Evolutionary conservation across 768 basidiomycete species (phyloP).

Genomic region (Boletus tomentosulus): DNA sequence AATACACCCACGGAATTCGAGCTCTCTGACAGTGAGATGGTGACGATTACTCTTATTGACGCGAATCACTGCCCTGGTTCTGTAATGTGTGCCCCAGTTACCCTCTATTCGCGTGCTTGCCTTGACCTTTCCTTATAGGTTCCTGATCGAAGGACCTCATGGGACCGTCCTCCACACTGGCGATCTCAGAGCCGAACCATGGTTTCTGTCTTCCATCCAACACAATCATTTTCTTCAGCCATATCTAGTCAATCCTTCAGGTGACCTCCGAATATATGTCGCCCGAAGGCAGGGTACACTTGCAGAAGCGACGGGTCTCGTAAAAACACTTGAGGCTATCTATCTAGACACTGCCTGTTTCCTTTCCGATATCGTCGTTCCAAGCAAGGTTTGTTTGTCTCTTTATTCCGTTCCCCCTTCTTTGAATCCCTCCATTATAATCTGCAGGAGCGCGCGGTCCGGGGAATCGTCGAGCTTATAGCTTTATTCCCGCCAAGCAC

Average conservation of each 20-base stretch:
- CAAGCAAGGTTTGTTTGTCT: constrained; percentile 48
- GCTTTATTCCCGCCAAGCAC: constrained; percentile 57
- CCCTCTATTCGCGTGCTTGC: background rate
- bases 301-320: constrained; percentile 22
- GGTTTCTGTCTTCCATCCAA: constrained; percentile 63
- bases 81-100: constrained; percentile 60
- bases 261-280: constrained; percentile 22
- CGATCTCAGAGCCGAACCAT: constrained; percentile 85
- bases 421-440: background rate
- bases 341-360: constrained; percentile 80
- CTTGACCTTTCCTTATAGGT: constrained; percentile 47
- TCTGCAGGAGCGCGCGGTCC: constrained; percentile 57
- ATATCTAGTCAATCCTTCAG: constrained; percentile 47
- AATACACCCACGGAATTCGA: constrained; percentile 62
- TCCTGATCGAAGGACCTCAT: constrained; percentile 67
- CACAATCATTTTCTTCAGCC: constrained; percentile 70
- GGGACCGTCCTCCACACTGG: constrained; percentile 87
- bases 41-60: constrained; percentile 77
- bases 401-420: background rate
- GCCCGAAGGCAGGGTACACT: constrained; percentile 23
- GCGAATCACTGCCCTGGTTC: constrained; percentile 96
- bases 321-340: constrained; percentile 65
- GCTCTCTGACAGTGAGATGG: constrained; percentile 50
- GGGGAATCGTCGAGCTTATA: constrained; percentile 68
- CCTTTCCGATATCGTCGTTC: constrained; percentile 47